Evolutionary conservation across 2,329 filamentous ascomycete species (phyloP).

Genomic region (Conoideocrella luteorostrata): DNA sequence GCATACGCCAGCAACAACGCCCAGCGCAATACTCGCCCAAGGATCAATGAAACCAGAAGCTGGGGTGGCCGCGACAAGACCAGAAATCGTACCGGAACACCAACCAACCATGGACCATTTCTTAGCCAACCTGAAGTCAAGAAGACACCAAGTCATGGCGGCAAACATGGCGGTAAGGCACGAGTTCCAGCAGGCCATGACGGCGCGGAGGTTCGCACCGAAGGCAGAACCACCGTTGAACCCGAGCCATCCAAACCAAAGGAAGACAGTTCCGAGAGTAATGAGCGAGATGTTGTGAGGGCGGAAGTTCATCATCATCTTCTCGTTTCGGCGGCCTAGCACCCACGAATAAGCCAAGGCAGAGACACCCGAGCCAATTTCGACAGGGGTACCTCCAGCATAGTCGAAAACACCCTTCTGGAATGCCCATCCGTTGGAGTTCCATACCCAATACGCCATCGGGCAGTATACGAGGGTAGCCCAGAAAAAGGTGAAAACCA

Average conservation of each 20-base stretch:
- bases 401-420: constrained; percentile 92
- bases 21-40: constrained; percentile 62
- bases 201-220: constrained; percentile 86
- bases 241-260: constrained; percentile 98
- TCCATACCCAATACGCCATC: constrained; percentile 95
- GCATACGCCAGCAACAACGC: constrained; percentile 56
- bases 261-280: constrained; percentile 86
- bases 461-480: constrained; percentile 97
- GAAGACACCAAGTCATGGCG: constrained; percentile 86
- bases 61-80: constrained; percentile 63
- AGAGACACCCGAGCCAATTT: constrained; percentile 89
- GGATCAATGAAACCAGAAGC: constrained; percentile 63
- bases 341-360: constrained; percentile 94
- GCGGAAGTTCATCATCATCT: constrained; percentile 99
- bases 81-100: constrained; percentile 66
- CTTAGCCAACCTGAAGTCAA: constrained; percentile 88
- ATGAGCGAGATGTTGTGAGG: constrained; percentile 98
- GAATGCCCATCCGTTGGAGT: constrained; percentile 86
- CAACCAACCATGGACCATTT: constrained; percentile 84
- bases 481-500: constrained; percentile 97
- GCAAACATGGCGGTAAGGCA: constrained; percentile 90
- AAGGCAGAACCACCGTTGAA: constrained; percentile 98
- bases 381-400: constrained; percentile 92
- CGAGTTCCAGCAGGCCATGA: constrained; percentile 97
- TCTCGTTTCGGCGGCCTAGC: constrained; percentile 91